Percentiles rank a stretch among this genome's conserved stretches.
Evolutionary conservation across 495 filamentous ascomycete species (phyloP).

Genomic region (Thermochaetoides thermophila): DNA sequence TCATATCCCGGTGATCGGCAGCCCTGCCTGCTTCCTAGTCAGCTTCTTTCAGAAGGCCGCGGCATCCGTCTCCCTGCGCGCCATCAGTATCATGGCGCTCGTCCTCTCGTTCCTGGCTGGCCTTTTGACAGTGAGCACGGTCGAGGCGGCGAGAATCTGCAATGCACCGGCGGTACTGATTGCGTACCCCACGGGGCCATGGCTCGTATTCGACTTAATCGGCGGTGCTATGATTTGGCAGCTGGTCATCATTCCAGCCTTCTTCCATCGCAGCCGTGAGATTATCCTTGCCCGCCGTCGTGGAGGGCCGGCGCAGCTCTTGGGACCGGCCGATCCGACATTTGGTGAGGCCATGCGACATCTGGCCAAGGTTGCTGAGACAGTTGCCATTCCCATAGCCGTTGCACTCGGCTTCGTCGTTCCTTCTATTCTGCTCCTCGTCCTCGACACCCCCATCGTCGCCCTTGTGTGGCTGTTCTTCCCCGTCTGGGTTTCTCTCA

Average conservation of each 20-base stretch:
- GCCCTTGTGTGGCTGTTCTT: constrained; percentile 40
- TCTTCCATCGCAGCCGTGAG: constrained; percentile 20
- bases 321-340: constrained; percentile 10
- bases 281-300: constrained; percentile 11
- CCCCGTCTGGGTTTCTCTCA: constrained; percentile 23
- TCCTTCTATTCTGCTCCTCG: constrained; percentile 49
- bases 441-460: constrained; percentile 55
- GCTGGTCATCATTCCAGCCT: constrained; percentile 26
- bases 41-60: constrained; percentile 22
- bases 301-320: constrained; percentile 1
- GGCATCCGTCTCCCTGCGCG: constrained; percentile 14
- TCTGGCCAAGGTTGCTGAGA: constrained; percentile 18
- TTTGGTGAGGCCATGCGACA: constrained; percentile 21
- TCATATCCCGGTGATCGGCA: constrained; percentile 20
- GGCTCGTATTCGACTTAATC: constrained; percentile 26
- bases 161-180: constrained; percentile 18
- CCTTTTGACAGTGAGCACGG: constrained; percentile 22
- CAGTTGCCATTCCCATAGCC: constrained; percentile 23
- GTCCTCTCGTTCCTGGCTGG: constrained; percentile 20
- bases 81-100: constrained; percentile 11
- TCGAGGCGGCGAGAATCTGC: constrained; percentile 25
- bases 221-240: constrained; percentile 29
- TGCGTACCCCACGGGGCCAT: constrained; percentile 20
- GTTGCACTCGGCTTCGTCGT: constrained; percentile 23
- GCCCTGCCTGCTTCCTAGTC: constrained; percentile 25